Base-by-base conservation (phyloP, 1,139 yeast species). In the Debaryomyces robertsiae region DNA sequence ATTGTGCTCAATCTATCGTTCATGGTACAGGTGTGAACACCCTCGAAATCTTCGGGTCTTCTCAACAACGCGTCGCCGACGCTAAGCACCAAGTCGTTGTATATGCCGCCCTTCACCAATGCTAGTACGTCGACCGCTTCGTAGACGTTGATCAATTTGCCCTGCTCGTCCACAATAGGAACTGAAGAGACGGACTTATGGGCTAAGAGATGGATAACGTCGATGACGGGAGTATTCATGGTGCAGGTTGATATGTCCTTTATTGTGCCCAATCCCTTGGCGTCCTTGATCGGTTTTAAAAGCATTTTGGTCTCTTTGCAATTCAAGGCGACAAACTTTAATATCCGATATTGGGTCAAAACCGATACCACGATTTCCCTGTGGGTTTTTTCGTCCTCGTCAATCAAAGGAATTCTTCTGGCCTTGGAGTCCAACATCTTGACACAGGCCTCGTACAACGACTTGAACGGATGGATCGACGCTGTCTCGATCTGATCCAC, bases 11-110 rank as follows among this genome's bases (percentile, higher is more conserved):
- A 72, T 47, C 94, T 77, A 61, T 94, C 99, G 51, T 82, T 77
- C 49, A 82, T 74, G 0, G 98, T 90, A 65, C 98, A 94, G 0
- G 98, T 93, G 63, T 91, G 91, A 11, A 94, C 98, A 44, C 99
- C 98, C 63, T 93, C 98, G 57, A 93, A 94, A 60, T 93, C 98
- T 53, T 91, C 97, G 6, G 96, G 84, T 58, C 98, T 79, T 61
- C 96, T 80, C 80, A 93, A 81, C 42, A 94, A 73, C 0, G 98
- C 98, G 61, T 93, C 98, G 3, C 98, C 99, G 7, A 94, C 97
- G 44, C 94, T 85, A 50, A 94, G 71, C 34, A 91, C 87, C 49
- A 93, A 71, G 62, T 93, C 98, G 30, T 91, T 88, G 58, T 91
- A 90, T 58, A 89, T 84, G 2, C 98, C 98, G 30, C 97, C 96